phyloP scores from a whole-genome alignment of 2,329 filamentous ascomycete species.

The Hypoxylon sp. region DNA sequence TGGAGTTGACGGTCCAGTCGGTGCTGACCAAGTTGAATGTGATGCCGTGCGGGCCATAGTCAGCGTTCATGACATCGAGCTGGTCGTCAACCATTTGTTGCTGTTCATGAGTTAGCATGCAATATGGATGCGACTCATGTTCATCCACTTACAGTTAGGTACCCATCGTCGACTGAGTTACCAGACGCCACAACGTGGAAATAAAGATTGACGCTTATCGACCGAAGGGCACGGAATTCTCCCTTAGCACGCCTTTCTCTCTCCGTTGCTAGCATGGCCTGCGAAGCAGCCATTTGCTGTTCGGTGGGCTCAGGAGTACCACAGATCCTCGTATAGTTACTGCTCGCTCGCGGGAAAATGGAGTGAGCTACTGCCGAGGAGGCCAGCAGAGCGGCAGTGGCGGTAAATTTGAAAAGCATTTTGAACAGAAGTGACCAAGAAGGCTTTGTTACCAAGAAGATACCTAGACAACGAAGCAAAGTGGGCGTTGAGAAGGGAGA shows the following conservation, averaged over 20 bases:
- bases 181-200: slow-evolving; percentile 58
- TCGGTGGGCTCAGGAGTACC: slow-evolving; percentile 51
- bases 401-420: slow-evolving; percentile 49
- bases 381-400: slow-evolving; percentile 47
- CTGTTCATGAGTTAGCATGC: slow-evolving; percentile 48
- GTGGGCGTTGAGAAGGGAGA: neutral
- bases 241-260: slow-evolving; percentile 44
- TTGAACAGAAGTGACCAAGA: neutral
- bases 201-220: slow-evolving; percentile 58
- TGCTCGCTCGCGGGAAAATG: slow-evolving; percentile 34
- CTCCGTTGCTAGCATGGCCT: slow-evolving; percentile 50
- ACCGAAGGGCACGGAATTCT: slow-evolving; percentile 39
- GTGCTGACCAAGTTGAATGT: slow-evolving; percentile 62
- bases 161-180: slow-evolving; percentile 53
- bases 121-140: neutral
- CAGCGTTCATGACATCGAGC: slow-evolving; percentile 62
- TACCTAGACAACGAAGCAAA: neutral
- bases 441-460: neutral
- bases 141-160: slow-evolving; percentile 54
- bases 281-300: slow-evolving; percentile 48
- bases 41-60: slow-evolving; percentile 62
- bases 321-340: slow-evolving; percentile 46
- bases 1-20: slow-evolving; percentile 63
- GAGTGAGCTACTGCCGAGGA: slow-evolving; percentile 45
- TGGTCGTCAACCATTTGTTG: slow-evolving; percentile 58